A percentile compares a stretch with the other conserved stretches of the same genome.
These are phyloP conservation scores for Colletotrichum neosansevieriae DNA, from an alignment of 2,329 filamentous ascomycete species.

Conservation along the genomic window DNA sequence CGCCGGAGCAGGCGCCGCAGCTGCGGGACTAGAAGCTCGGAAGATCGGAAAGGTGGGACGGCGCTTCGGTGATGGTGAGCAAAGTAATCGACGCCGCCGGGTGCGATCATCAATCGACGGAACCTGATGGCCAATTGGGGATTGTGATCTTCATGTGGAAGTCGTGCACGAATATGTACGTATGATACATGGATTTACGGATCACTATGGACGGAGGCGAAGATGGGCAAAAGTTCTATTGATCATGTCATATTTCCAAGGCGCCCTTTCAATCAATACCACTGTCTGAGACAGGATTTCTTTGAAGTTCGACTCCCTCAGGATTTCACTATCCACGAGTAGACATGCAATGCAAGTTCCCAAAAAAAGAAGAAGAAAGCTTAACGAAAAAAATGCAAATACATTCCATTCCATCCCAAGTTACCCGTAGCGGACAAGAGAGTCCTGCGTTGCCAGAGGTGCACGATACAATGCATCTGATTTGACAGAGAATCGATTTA, in stretches of 20 bases:
- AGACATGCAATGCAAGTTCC: neutral
- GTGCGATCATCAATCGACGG: slow-evolving; percentile 24
- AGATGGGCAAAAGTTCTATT: neutral
- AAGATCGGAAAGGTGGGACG: neutral
- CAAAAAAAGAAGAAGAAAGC: too few species aligned
- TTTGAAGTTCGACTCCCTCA: neutral
- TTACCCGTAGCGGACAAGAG: neutral
- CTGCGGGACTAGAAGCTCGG: slow-evolving; percentile 3
- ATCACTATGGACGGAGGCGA: neutral
- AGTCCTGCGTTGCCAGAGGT: neutral
- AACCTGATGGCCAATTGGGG: slow-evolving; percentile 20
- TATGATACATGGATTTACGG: neutral
- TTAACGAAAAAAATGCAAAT: too few species aligned
- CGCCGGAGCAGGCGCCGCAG: neutral
- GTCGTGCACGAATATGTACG: neutral
- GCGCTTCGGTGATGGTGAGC: neutral
- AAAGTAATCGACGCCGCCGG: neutral
- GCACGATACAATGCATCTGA: neutral
- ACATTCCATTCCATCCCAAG: neutral
- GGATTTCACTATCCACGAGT: neutral
- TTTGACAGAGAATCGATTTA: slow-evolving; percentile 16
- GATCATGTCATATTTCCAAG: slow-evolving; percentile 4
- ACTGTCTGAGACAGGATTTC: slow-evolving; percentile 18
- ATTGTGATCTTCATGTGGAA: slow-evolving; percentile 16
- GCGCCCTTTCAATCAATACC: neutral